Conservation (phyloP, 163 green algal genomes). For the Scenedesmus sp. region DNA sequence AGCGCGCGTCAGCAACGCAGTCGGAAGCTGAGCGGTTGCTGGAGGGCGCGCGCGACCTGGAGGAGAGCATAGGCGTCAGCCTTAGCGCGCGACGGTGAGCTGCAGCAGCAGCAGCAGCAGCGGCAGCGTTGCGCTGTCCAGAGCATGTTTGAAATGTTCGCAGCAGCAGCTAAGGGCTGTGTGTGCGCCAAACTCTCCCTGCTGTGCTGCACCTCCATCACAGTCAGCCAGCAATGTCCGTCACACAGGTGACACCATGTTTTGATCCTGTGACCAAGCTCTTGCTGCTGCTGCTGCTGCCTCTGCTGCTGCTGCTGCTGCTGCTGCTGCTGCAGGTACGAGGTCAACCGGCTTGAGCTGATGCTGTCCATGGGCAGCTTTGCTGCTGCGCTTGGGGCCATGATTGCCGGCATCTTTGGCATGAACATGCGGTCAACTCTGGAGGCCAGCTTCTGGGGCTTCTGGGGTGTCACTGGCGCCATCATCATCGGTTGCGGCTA, state of each 20-base stretch:
- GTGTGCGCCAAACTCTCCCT: no score
- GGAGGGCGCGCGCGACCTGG: constrained; percentile 92
- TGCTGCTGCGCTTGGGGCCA: constrained; percentile 92
- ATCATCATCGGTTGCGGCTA: constrained; percentile 87
- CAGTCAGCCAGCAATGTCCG: no score
- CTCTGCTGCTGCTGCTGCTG: constrained; percentile 77
- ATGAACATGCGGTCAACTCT: constrained; percentile 96
- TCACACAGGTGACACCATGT: no score
- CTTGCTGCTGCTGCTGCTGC: constrained; percentile 84
- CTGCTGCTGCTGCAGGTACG: constrained; percentile 51
- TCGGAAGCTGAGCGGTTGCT: constrained; percentile 85
- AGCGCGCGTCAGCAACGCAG: constrained; percentile 85
- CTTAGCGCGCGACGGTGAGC: constrained; percentile 75
- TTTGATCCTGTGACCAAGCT: no score
- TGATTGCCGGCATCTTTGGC: constrained; percentile 93
- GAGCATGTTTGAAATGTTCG: no score
- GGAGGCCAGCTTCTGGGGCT: constrained; percentile 88
- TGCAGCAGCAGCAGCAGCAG: constrained; percentile 55
- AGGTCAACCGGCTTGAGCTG: constrained; percentile 98
- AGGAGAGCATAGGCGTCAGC: constrained; percentile 95
- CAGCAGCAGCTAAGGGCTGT: no score
- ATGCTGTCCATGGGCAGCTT: constrained; percentile 96
- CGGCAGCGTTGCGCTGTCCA: no score
- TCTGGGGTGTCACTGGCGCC: constrained; percentile 85
- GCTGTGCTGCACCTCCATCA: no score